These are phyloP conservation scores for Medicago arabica DNA, from an alignment of 306 rosid species.

Conservation along the genomic window DNA sequence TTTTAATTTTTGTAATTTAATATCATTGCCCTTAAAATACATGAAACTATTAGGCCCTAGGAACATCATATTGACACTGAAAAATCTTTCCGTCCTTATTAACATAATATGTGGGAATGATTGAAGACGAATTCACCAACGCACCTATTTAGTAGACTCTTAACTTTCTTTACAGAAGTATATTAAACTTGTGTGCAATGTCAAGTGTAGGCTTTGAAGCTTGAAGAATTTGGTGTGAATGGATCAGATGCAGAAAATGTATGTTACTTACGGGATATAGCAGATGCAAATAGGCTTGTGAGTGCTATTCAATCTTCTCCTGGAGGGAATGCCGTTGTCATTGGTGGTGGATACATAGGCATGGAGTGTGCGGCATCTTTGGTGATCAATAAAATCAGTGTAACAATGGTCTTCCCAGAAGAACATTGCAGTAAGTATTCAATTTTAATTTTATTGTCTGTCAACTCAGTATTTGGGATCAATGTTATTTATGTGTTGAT, in stretches of 20 bases:
- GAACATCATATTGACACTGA: slow-evolving; percentile 11
- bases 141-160: background rate
- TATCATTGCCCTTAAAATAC: slow-evolving; percentile 11
- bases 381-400: slow-evolving; percentile 88
- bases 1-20: slow-evolving; percentile 13
- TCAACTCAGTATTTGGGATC: slow-evolving; percentile 23
- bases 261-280: slow-evolving; percentile 81
- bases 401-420: slow-evolving; percentile 97
- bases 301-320: slow-evolving; percentile 66
- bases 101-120: slow-evolving; percentile 26
- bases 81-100: slow-evolving; percentile 14
- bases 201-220: slow-evolving; percentile 77
- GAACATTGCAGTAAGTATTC: slow-evolving; percentile 89
- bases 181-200: slow-evolving; percentile 34
- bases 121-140: slow-evolving; percentile 21
- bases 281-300: slow-evolving; percentile 83
- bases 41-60: slow-evolving; percentile 15
- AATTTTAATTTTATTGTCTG: background rate
- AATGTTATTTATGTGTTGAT: slow-evolving; percentile 2
- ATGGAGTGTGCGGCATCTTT: slow-evolving; percentile 99
- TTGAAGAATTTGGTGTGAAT: slow-evolving; percentile 93
- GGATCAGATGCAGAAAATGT: slow-evolving; percentile 96
- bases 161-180: slow-evolving; percentile 27
- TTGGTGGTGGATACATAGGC: slow-evolving; percentile 98
- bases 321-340: slow-evolving; percentile 90